These are phyloP conservation scores for Trypanosoma rangeli DNA, from an alignment of 208 protist genomes.

Conservation along the genomic window DNA sequence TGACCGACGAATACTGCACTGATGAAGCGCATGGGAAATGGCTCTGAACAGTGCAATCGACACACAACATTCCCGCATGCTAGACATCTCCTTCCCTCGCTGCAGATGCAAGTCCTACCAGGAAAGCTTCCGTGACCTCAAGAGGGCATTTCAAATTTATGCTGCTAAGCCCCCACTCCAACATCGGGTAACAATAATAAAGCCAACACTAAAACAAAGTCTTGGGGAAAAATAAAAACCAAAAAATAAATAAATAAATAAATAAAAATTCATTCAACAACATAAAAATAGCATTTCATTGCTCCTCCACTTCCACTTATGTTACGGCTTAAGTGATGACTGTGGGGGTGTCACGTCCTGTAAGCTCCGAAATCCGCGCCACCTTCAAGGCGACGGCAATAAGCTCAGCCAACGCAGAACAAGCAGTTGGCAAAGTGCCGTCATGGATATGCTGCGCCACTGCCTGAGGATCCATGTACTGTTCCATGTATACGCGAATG, in stretches of 20 bases:
- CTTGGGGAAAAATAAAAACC: background rate
- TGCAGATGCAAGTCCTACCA: too few species aligned
- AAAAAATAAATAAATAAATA: background rate
- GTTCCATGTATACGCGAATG: constrained; percentile 96
- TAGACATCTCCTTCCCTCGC: too few species aligned
- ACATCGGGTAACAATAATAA: too few species aligned
- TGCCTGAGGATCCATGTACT: constrained; percentile 83
- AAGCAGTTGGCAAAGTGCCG: constrained; percentile 44
- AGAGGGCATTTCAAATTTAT: too few species aligned
- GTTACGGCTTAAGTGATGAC: constrained; percentile 93
- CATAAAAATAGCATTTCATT: constrained; percentile 2
- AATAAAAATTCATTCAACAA: background rate
- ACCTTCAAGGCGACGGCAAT: constrained; percentile 85
- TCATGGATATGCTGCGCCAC: constrained; percentile 41
- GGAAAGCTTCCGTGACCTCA: too few species aligned
- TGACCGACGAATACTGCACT: background rate
- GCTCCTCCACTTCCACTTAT: background rate
- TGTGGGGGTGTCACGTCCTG: constrained; percentile 91
- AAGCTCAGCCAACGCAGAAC: constrained; percentile 75
- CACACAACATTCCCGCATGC: too few species aligned
- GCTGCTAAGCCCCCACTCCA: too few species aligned
- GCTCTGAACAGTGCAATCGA: too few species aligned
- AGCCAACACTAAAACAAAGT: too few species aligned
- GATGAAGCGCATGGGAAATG: too few species aligned
- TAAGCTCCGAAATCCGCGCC: constrained; percentile 84